phyloP scores from a whole-genome alignment of 495 filamentous ascomycete species.

The Podospora comata region DNA sequence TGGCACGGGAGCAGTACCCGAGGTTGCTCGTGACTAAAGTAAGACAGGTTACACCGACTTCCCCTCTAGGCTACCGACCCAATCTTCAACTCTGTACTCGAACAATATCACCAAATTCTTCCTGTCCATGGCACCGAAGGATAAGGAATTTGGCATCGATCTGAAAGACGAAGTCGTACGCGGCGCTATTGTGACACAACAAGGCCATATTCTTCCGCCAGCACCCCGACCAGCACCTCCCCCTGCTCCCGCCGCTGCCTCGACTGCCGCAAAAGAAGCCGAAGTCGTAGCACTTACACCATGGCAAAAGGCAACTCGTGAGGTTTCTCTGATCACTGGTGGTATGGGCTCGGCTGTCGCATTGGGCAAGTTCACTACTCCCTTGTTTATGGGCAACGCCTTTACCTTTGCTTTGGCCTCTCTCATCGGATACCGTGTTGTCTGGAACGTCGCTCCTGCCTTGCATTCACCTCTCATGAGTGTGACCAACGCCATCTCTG shows the following conservation, averaged over 20 bases:
- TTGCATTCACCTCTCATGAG: constrained; percentile 81
- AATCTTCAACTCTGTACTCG: constrained; percentile 77
- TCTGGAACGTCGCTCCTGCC: constrained; percentile 74
- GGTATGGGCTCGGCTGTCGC: constrained; percentile 70
- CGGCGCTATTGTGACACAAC: constrained; percentile 70
- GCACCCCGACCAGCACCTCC: constrained; percentile 70
- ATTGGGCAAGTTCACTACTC: constrained; percentile 71
- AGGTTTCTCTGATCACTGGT: constrained; percentile 65
- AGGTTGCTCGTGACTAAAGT: constrained; percentile 3
- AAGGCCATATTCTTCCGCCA: constrained; percentile 68
- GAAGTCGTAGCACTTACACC: constrained; percentile 65
- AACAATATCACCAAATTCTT: constrained; percentile 85
- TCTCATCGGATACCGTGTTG: constrained; percentile 74
- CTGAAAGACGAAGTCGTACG: constrained; percentile 76
- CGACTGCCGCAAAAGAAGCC: constrained; percentile 51
- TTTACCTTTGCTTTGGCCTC: constrained; percentile 77
- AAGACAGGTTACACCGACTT: constrained; percentile 70
- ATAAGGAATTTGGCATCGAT: constrained; percentile 71
- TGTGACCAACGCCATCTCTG: constrained; percentile 83
- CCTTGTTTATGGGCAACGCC: constrained; percentile 76
- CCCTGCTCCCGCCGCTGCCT: constrained; percentile 54
- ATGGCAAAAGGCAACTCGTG: constrained; percentile 69
- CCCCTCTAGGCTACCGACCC: constrained; percentile 73
- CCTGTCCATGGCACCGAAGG: constrained; percentile 69
- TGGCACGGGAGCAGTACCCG: background rate